These are phyloP conservation scores for Leonotis leonurus DNA, from an alignment of 257 asterid genomes.

Conservation along the genomic window DNA sequence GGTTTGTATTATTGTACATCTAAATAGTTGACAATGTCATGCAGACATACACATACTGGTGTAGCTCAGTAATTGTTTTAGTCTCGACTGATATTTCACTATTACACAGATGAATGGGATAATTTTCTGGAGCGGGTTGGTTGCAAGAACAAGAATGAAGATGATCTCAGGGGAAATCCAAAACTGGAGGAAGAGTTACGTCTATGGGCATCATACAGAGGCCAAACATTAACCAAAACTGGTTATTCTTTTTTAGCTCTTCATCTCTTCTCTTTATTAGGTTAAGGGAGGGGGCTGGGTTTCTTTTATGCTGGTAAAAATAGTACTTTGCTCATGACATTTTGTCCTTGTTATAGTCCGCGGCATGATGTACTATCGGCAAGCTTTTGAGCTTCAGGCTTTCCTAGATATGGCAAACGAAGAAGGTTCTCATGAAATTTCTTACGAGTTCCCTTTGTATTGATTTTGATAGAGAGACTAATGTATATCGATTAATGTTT, in stretches of 20 bases:
- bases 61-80: too few species aligned
- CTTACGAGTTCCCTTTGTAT: conserved; percentile 6
- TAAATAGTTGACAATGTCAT: conserved; percentile 11
- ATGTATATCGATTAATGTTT: conserved; percentile 14
- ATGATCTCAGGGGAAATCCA: conserved; percentile 55
- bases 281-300: background rate
- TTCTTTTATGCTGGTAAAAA: conserved; percentile 1
- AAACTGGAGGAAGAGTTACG: conserved; percentile 79
- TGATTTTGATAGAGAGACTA: background rate
- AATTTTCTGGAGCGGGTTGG: conserved; percentile 78
- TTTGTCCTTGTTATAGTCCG: conserved; percentile 48
- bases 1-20: conserved; percentile 51
- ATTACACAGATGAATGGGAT: conserved; percentile 80
- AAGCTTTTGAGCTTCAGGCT: conserved; percentile 95
- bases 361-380: conserved; percentile 99
- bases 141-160: conserved; percentile 63
- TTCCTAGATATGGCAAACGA: conserved; percentile 97
- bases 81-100: conserved; percentile 14
- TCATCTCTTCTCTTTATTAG: background rate
- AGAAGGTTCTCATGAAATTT: conserved; percentile 52
- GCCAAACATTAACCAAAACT: conserved; percentile 94
- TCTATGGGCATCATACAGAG: conserved; percentile 94
- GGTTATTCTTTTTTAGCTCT: conserved; percentile 33
- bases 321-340: background rate
- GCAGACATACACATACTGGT: background rate